Percentiles rank a stretch among this genome's conserved stretches.
These are phyloP conservation scores for Aureobasidium lini DNA, from an alignment of 2,329 filamentous ascomycete genomes.

Conservation along the genomic window DNA sequence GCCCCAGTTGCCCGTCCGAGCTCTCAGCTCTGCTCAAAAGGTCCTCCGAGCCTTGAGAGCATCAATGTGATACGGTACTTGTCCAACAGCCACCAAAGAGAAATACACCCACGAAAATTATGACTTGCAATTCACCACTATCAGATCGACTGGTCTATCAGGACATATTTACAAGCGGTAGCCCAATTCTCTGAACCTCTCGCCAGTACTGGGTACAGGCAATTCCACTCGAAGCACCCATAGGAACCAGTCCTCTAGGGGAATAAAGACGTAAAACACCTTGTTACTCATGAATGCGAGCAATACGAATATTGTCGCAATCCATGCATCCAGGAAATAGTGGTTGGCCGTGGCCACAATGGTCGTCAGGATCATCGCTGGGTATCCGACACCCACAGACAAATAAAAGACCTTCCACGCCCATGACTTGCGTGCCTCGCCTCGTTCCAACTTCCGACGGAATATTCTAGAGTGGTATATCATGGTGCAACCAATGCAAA, in stretches of 20 bases:
- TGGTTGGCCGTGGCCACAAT: constrained; percentile 56
- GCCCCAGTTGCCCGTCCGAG: not conserved
- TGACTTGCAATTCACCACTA: not conserved
- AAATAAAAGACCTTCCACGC: constrained; percentile 39
- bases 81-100: not conserved
- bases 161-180: not conserved
- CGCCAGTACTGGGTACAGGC: constrained; percentile 46
- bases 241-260: constrained; percentile 43
- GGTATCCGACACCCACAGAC: constrained; percentile 45
- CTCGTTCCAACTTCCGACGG: constrained; percentile 34
- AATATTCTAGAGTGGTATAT: constrained; percentile 46
- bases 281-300: constrained; percentile 42
- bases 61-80: not conserved
- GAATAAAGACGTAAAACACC: constrained; percentile 43
- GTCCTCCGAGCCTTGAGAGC: too few relatives aligned
- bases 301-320: constrained; percentile 41
- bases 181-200: constrained; percentile 27
- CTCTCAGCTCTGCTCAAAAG: too few relatives aligned
- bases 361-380: constrained; percentile 45
- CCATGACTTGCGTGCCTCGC: constrained; percentile 34
- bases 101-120: not conserved
- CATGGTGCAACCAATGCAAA: constrained; percentile 46
- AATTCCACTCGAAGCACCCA: constrained; percentile 44
- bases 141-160: not conserved
- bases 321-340: constrained; percentile 47